These are phyloP conservation scores for Neofusicoccum laricinum DNA, from an alignment of 2,329 filamentous ascomycete species.

Conservation along the genomic window DNA sequence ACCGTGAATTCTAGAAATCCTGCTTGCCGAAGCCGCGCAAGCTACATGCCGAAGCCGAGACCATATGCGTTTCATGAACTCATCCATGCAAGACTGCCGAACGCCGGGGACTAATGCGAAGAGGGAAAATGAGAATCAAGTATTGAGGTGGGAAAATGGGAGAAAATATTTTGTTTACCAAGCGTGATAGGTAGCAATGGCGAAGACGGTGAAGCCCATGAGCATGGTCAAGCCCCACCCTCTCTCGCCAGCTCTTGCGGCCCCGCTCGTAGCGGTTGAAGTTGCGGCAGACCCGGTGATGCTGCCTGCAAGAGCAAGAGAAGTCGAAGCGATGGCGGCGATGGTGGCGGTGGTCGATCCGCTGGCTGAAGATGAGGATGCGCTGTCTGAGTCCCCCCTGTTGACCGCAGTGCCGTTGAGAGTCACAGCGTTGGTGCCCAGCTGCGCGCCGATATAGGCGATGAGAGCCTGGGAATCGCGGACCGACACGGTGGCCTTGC, in stretches of 20 bases:
- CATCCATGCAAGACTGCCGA: background rate
- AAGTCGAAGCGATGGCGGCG: slow-evolving; percentile 5
- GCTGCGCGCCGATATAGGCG: slow-evolving; percentile 42
- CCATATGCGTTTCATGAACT: background rate
- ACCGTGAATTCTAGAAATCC: background rate
- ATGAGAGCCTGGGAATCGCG: slow-evolving; percentile 48
- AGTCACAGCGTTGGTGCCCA: slow-evolving; percentile 33
- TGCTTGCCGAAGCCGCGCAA: background rate
- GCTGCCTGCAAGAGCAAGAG: background rate
- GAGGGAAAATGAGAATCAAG: background rate
- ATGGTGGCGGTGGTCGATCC: background rate
- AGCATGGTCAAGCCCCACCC: slow-evolving; percentile 4
- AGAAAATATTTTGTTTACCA: background rate
- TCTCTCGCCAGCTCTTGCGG: background rate
- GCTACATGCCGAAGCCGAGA: background rate
- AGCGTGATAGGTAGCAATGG: slow-evolving; percentile 2
- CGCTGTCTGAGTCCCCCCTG: background rate
- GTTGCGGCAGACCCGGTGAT: background rate
- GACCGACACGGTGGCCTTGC: slow-evolving; percentile 31
- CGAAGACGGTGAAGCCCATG: background rate
- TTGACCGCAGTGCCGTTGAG: slow-evolving; percentile 5
- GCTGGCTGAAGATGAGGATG: background rate
- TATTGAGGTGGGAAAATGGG: background rate
- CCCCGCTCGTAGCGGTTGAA: background rate
- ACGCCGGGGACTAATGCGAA: slow-evolving; percentile 8